phyloP scores from a whole-genome alignment of 768 basidiomycete species.

The Leccinum variicolor region DNA sequence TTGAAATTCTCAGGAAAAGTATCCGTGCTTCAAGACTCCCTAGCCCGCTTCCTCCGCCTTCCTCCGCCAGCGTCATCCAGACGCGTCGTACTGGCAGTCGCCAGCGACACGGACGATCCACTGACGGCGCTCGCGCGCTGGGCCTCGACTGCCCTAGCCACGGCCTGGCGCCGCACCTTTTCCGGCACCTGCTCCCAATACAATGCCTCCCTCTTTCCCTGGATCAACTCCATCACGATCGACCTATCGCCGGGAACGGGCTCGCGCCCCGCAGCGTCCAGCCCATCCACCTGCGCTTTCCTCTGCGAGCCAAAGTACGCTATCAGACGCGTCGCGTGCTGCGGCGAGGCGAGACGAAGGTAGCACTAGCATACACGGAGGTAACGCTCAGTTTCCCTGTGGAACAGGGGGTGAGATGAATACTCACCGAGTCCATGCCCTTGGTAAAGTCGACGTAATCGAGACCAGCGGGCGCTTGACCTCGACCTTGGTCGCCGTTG shows the following conservation, averaged over 20 bases:
- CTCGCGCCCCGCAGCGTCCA: constrained; percentile 49
- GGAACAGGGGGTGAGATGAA: not conserved
- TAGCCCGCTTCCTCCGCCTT: constrained; percentile 17
- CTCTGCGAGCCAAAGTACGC: constrained; percentile 38
- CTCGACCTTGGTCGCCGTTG: not conserved
- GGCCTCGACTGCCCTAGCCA: constrained; percentile 39
- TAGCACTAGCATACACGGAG: constrained; percentile 52
- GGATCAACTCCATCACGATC: constrained; percentile 53
- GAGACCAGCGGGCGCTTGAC: constrained; percentile 35
- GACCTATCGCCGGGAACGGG: constrained; percentile 17
- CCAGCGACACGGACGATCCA: not conserved
- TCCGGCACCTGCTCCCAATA: constrained; percentile 83
- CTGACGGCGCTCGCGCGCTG: not conserved
- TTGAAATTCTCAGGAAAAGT: not conserved
- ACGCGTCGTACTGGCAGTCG: not conserved
- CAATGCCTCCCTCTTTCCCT: constrained; percentile 60
- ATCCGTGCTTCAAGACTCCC: constrained; percentile 1
- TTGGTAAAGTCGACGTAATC: constrained; percentile 83
- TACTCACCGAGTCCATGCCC: constrained; percentile 62
- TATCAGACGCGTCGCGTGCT: constrained; percentile 43
- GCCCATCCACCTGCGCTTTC: constrained; percentile 44
- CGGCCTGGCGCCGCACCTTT: constrained; percentile 61
- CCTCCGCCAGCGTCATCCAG: not conserved
- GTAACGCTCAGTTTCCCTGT: not conserved
- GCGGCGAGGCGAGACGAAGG: constrained; percentile 58